Evolutionary conservation across 2,329 filamentous ascomycete genomes (phyloP), one percentile per base, ranked within the genome.

Genomic region (Xylariaceae sp.): DNA sequence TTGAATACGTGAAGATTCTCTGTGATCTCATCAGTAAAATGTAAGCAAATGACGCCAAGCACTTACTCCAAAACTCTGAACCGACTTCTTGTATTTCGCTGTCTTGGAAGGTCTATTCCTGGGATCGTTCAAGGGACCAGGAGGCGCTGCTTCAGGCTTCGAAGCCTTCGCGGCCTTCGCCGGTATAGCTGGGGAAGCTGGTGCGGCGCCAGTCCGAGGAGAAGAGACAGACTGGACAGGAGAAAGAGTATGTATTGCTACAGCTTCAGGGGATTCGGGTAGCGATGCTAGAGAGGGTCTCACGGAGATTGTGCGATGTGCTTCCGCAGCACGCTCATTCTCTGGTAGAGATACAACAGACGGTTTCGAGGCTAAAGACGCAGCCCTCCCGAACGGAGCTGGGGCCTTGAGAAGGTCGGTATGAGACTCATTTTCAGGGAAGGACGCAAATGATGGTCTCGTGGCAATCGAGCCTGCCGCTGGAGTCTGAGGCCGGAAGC

Each of bases 1-100:
- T 61, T 28, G 57, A 51, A 34, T 56, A 59, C 3, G 50, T 46
- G 35, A 61, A 61, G 3, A 61, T 58, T 19, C 57, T 57, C 57
- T 60, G 26, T 18, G 3, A 9, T 7, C 17, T 7, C 6, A 32
- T 57, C 22, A 57, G 50, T 31, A 13, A 42, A 13, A 17, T 13
- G 3, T 24, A 24, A 9, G 9, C 37, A 4, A 7, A 11, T 4
- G 8, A 9, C 19, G 18, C n/a, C 0, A 31, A 26, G 22, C 6
- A 41, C 57, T 44, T 45, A 60, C 56, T 12, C 48, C 35, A 35
- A 59, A 59, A 33, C 51, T 51, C 3, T 43, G 48, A 3, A 49
- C 36, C 4, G 52, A 48, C 18, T 50, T 53, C 38, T 52, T 56
- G 7, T 51, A 37, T 4, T 46, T 41, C 11, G 18, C 44, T 12